Base-by-base conservation (phyloP, 1,284 basidiomycete genomes). In the Cryptococcus floricola region DNA sequence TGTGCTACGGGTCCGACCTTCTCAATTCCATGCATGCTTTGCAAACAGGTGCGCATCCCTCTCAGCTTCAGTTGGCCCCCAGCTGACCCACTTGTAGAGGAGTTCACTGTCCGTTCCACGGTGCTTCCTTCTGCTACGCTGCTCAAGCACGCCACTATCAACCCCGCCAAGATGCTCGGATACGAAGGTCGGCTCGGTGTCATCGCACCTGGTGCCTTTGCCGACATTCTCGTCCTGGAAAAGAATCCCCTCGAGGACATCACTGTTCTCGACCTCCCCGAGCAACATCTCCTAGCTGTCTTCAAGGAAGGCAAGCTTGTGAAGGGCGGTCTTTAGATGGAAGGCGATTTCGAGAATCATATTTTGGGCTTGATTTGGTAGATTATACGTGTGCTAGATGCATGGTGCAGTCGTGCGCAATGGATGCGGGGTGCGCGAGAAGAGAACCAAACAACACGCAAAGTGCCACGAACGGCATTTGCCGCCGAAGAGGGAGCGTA, bases 231-330 rank as follows among this genome's bases (percentile, higher is more conserved):
- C 19, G 49, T 82, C 19, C 70, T 82, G 42, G 67, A 77, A 47
- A 66, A 66, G 10, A 80, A 81, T 62, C 81, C 81, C 1, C 69
- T 82, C 39, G 77, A 79, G 37, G 80, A 81, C 60, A 68, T 81
- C 10, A 77, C 68, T 0, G 67, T 81, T 34, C 68, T 82, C 10
- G 79, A 81, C 62, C 73, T 48, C 71, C 80, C 52, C 67, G 60
- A 81, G 55, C 31, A 55, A 45, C 53, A 64, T 43, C 53, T 68
- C 13, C 46, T 46, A 27, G 64, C 64, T 19, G 64, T 68, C 1
- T 50, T 61, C 57, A 62, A 66, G 43, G 60, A 61, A 25, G 66
- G 64, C 5, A 47, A 45, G 25, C 28, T 62, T 25, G 52, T 54
- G 41, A 47, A 48, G 9, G 42, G 49, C 41, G n/a, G 31, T 10